Conservation (phyloP, 2,329 filamentous ascomycete species). For the Pestalotiopsis sp. region DNA sequence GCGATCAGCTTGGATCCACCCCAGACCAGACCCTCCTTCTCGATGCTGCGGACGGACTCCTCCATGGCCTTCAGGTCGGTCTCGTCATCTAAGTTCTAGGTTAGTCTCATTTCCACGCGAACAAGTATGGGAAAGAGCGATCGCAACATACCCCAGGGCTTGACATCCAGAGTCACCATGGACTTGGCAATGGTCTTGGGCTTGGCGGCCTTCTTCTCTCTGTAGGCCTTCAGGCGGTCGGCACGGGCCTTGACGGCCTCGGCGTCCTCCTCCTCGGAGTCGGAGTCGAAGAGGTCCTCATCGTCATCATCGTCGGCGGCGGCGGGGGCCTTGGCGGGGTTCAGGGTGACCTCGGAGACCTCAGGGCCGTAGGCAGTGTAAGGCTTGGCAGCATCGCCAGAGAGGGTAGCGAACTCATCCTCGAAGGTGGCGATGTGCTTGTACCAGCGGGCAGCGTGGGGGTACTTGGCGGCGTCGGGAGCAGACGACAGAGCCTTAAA, state of each 20-base stretch:
- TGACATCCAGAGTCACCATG: constrained; percentile 91
- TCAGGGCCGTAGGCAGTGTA: constrained; percentile 93
- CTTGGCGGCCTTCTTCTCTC: constrained; percentile 95
- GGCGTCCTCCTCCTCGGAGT: constrained; percentile 91
- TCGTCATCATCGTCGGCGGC: constrained; percentile 76
- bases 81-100: constrained; percentile 71
- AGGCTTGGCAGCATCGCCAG: constrained; percentile 87
- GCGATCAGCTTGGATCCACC: constrained; percentile 86
- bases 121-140: background rate
- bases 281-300: constrained; percentile 89
- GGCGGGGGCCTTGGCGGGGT: constrained; percentile 81
- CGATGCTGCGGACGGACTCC: constrained; percentile 76
- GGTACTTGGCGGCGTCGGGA: constrained; percentile 85
- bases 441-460: constrained; percentile 96
- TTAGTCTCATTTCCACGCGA: background rate
- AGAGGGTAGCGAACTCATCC: constrained; percentile 86
- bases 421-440: constrained; percentile 96
- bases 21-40: constrained; percentile 95
- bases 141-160: constrained; percentile 87
- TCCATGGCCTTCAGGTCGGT: constrained; percentile 87
- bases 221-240: constrained; percentile 90
- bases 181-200: constrained; percentile 93
- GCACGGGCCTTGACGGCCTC: constrained; percentile 84
- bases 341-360: constrained; percentile 72
- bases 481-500: constrained; percentile 84